Evolutionary conservation across 2,329 filamentous ascomycete species (phyloP), one percentile per base, ranked within the genome.

Genomic region (Xylariaceae sp.): DNA sequence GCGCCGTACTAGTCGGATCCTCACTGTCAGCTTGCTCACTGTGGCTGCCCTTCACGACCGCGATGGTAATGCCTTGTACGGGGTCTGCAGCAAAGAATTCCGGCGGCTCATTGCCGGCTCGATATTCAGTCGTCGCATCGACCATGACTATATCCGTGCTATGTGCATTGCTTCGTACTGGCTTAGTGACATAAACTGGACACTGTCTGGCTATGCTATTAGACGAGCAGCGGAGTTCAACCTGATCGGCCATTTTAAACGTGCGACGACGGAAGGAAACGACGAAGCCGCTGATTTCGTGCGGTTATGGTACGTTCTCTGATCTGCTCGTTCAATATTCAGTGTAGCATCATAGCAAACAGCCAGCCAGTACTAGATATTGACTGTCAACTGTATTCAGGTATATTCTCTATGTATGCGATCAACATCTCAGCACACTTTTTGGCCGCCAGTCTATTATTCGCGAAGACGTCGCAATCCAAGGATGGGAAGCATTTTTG

Each of bases 111-210:
- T 56, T 23, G 44, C 53, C 17, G 48, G 46, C 23, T 66, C 64
- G 1, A 61, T 69, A 42, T 66, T 69, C 5, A 63, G 67, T 21
- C 55, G 65, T 2, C 58, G 58, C 1, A 57, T 67, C 0, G 59
- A 65, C 14, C 55, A 63, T 5, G 79, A 83, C 44, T 74, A 79
- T 44, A 71, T 83, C 19, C 70, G 79, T 2, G 80, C 77, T 3
- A 70, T 83, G 29, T 80, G 77, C 34, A 73, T 83, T 4, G 79
- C 76, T 0, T 74, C 79, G 0, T 83, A 82, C 53, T 83, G 80
- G 80, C 67, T 83, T 0, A 77, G 76, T 4, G 79, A 83, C 48
- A 66, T 82, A 17, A 80, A 76, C 4, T 82, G 80, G 77, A 82
- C 78, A 53, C 66, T 83, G 0, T 80, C 77, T 0, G 79, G 79